Conservation (phyloP, 495 filamentous ascomycete genomes). For the Amorphotheca resinae region DNA sequence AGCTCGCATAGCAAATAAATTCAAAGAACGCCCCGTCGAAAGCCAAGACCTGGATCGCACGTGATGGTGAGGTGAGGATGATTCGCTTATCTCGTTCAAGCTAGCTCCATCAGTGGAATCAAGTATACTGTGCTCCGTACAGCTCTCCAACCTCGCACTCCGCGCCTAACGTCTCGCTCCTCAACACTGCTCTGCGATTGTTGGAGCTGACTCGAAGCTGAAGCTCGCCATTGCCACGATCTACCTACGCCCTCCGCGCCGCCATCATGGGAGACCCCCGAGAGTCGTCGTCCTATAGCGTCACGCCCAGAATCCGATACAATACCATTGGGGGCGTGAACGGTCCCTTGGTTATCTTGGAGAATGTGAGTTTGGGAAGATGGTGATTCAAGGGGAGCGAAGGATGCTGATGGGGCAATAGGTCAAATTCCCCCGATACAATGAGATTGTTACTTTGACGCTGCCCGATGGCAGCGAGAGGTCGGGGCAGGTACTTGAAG, state of each 20-base stretch:
- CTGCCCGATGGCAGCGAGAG: slow-evolving; percentile 90
- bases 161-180: slow-evolving; percentile 2
- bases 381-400: not conserved
- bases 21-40: too few species aligned
- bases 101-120: not conserved
- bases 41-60: too few species aligned
- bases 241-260: not conserved
- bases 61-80: too few species aligned
- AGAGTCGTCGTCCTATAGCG: slow-evolving; percentile 55
- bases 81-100: too few species aligned
- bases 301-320: slow-evolving; percentile 82
- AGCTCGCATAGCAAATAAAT: too few species aligned
- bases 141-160: slow-evolving; percentile 10
- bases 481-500: slow-evolving; percentile 93
- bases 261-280: slow-evolving; percentile 60
- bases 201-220: not conserved
- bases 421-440: slow-evolving; percentile 96
- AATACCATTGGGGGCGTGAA: slow-evolving; percentile 98
- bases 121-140: too few species aligned
- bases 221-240: not conserved
- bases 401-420: slow-evolving; percentile 30
- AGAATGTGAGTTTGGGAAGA: slow-evolving; percentile 52
- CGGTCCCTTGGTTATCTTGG: slow-evolving; percentile 91
- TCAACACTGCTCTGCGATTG: not conserved
- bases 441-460: slow-evolving; percentile 94